phyloP scores from a whole-genome alignment of 2,329 filamentous ascomycete species.

The Cercospora sp. region DNA sequence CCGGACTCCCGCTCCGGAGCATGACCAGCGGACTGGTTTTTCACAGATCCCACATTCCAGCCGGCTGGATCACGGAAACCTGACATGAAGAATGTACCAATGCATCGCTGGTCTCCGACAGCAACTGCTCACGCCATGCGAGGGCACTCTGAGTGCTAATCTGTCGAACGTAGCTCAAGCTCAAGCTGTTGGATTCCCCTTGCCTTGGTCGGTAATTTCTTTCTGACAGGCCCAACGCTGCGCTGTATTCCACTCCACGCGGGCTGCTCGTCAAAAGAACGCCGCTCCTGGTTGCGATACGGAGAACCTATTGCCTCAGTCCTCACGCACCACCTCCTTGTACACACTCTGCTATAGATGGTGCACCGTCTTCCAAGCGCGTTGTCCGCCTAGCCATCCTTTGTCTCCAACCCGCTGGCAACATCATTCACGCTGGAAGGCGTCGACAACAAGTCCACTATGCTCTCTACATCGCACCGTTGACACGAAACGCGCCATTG shows the following conservation, averaged over 20 bases:
- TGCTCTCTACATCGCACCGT: background rate
- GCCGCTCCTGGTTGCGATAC: conserved; percentile 3
- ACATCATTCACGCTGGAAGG: background rate
- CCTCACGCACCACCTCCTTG: background rate
- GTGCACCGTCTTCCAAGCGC: background rate
- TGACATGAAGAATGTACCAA: conserved; percentile 28
- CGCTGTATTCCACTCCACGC: conserved; percentile 5
- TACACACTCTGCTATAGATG: background rate
- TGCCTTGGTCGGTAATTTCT: conserved; percentile 15
- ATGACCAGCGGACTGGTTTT: background rate
- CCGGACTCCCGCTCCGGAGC: background rate
- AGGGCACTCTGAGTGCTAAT: conserved; percentile 22
- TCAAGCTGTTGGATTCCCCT: conserved; percentile 14
- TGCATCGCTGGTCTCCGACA: conserved; percentile 9
- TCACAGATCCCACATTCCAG: conserved; percentile 26
- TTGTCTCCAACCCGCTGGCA: background rate
- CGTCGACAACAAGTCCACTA: background rate
- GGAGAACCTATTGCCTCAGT: background rate
- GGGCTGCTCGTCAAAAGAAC: background rate
- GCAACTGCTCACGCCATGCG: conserved; percentile 23
- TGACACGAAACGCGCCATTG: conserved; percentile 3
- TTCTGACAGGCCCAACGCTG: conserved; percentile 23
- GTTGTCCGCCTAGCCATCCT: background rate
- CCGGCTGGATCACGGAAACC: conserved; percentile 18
- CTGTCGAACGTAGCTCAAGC: conserved; percentile 1